phyloP scores from a whole-genome alignment of 2,329 filamentous ascomycete species.

The Colletotrichum navitas region DNA sequence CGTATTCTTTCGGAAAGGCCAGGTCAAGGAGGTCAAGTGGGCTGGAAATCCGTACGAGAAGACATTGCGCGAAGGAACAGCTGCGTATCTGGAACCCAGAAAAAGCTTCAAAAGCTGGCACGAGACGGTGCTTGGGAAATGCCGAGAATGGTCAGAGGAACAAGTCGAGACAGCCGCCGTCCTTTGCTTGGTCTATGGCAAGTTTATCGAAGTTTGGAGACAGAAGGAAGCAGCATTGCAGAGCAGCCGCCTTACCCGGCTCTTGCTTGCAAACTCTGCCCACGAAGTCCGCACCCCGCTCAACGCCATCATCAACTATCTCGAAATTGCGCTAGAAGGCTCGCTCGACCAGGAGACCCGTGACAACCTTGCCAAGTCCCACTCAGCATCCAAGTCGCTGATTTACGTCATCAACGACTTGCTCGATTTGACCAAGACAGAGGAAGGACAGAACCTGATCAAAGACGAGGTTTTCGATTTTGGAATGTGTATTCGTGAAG shows the following conservation, averaged over 20 bases:
- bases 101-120: conserved; percentile 86
- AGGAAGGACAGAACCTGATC: conserved; percentile 82
- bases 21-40: conserved; percentile 84
- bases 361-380: conserved; percentile 85
- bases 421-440: conserved; percentile 87
- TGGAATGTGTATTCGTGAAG: conserved; percentile 77
- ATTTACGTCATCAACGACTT: conserved; percentile 96
- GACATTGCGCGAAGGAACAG: conserved; percentile 76
- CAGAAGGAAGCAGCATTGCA: conserved; percentile 89
- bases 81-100: conserved; percentile 80
- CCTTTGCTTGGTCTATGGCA: conserved; percentile 86
- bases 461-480: conserved; percentile 87
- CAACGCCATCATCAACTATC: conserved; percentile 94
- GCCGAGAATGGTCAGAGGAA: conserved; percentile 89
- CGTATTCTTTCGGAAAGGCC: conserved; percentile 86
- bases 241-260: conserved; percentile 81
- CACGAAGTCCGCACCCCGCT: conserved; percentile 92
- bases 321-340: conserved; percentile 91
- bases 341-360: conserved; percentile 83
- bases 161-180: conserved; percentile 91
- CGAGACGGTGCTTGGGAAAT: conserved; percentile 84
- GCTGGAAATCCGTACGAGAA: conserved; percentile 91
- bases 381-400: conserved; percentile 91
- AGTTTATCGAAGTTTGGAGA: conserved; percentile 93
- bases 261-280: conserved; percentile 88